Conservation (phyloP, 345 rosid species). For the Eucalyptus sideroxylon region DNA sequence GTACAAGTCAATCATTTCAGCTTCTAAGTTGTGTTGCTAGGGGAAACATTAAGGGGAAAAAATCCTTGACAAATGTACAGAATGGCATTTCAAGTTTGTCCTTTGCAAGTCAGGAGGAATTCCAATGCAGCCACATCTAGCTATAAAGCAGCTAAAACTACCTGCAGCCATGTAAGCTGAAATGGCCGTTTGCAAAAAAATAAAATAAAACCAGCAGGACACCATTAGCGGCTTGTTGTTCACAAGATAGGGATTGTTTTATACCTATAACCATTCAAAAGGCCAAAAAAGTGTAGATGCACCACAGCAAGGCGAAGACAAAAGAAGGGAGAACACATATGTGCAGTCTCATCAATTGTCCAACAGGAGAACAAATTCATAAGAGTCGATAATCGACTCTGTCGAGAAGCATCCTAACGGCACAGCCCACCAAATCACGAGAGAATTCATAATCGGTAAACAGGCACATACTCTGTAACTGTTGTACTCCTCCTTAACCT, state of each 20-base stretch:
- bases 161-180: background rate
- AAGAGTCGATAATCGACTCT: background rate
- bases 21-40: background rate
- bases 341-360: background rate
- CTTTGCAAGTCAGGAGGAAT: background rate
- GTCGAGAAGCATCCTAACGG: background rate
- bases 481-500: slow-evolving; percentile 98
- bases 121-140: background rate
- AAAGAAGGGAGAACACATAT: background rate
- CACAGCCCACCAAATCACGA: background rate
- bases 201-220: background rate
- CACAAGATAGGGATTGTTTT: background rate
- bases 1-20: background rate
- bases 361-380: background rate
- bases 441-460: background rate
- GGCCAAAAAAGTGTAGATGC: background rate
- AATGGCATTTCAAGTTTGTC: background rate
- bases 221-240: background rate
- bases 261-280: background rate
- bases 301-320: background rate
- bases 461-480: slow-evolving; percentile 54
- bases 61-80: background rate
- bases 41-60: background rate
- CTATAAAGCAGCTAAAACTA: background rate
- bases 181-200: background rate